Base-by-base conservation (phyloP, 768 basidiomycete species). In the Suillus ampliporus region DNA sequence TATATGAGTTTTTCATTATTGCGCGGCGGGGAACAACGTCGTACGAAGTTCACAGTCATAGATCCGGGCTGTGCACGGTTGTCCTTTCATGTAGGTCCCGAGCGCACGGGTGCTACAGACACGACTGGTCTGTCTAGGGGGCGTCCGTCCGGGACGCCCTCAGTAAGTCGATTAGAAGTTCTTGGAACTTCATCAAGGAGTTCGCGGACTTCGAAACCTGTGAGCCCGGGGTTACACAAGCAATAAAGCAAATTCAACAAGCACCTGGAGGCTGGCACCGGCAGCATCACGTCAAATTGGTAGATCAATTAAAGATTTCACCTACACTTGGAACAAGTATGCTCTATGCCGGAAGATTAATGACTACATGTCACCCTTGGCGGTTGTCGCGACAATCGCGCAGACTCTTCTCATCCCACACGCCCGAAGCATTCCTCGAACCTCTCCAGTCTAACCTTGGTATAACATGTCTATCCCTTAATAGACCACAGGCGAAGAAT, bases 401-500 rank as follows among this genome's bases (percentile, higher is more conserved):
- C 5, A 69, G 71, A 17, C 60, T 56, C 26, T 62, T 73, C 43
- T 73, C 73, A 19, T 71, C 69, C 14, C 64, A 57, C 13, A 57
- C 64, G 21, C 59, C 73, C 5, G 78, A 80, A 61, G 81, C 74
- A 14, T 81, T 75, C 67, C 76, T 91, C 31, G 83, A 89, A 69
- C 81, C 82, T 21, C 70, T 86, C 17, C 66, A 73, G 34, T 80
- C 82, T 17, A 80, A 86, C 66, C 86, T 87, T 9, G 92, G 92
- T 9, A 82, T 95, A 56, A 81, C 84, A 21, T 90, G 83, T 67
- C 81, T 96, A 21, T 86, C 86, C n/a, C 84, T 96, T 62, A 91
- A 95, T 71, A 82, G 92, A 63, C 91, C 93, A 9, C 83, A 89
- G 67, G 88, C 86, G 68, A 94, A 89, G 83, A 97, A 97, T 78